Evolutionary conservation across 2,329 filamentous ascomycete genomes (phyloP).

Genomic region (Sphaceloma murrayae): DNA sequence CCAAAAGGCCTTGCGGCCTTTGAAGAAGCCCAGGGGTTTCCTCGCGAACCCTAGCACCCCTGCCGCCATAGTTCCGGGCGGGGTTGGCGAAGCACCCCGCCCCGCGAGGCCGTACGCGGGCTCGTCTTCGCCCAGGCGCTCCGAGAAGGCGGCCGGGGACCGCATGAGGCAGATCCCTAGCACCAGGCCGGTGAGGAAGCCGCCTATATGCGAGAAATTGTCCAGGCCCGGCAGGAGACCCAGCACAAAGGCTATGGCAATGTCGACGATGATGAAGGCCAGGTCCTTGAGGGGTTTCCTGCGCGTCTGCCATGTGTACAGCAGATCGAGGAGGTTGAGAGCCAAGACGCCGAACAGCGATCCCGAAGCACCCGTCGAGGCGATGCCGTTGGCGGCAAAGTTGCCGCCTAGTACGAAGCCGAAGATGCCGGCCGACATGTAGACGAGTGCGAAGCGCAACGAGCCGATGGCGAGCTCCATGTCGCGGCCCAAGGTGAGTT

Average conservation of each 20-base stretch:
- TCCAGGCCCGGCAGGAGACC: constrained; percentile 86
- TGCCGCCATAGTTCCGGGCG: constrained; percentile 11
- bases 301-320: constrained; percentile 86
- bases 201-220: constrained; percentile 96
- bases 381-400: constrained; percentile 70
- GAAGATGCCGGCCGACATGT: constrained; percentile 85
- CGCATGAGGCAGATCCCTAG: constrained; percentile 81
- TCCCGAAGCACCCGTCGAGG: constrained; percentile 79
- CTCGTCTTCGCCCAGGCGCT: constrained; percentile 59
- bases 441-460: constrained; percentile 80
- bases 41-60: constrained; percentile 38
- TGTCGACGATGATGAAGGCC: constrained; percentile 75
- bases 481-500: constrained; percentile 80
- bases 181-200: constrained; percentile 83
- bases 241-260: constrained; percentile 82
- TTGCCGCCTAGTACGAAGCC: constrained; percentile 93
- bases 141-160: constrained; percentile 70
- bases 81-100: constrained; percentile 24
- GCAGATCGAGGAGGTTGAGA: constrained; percentile 73
- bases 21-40: constrained; percentile 65
- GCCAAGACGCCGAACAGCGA: constrained; percentile 87
- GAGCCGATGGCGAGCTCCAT: constrained; percentile 88
- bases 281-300: constrained; percentile 69
- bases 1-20: constrained; percentile 85
- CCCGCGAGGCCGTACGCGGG: constrained; percentile 63